Percentiles rank a stretch among this genome's conserved stretches.
These are phyloP conservation scores for Lasiosphaeris hirsuta DNA, from an alignment of 495 filamentous ascomycete species.

Conservation along the genomic window DNA sequence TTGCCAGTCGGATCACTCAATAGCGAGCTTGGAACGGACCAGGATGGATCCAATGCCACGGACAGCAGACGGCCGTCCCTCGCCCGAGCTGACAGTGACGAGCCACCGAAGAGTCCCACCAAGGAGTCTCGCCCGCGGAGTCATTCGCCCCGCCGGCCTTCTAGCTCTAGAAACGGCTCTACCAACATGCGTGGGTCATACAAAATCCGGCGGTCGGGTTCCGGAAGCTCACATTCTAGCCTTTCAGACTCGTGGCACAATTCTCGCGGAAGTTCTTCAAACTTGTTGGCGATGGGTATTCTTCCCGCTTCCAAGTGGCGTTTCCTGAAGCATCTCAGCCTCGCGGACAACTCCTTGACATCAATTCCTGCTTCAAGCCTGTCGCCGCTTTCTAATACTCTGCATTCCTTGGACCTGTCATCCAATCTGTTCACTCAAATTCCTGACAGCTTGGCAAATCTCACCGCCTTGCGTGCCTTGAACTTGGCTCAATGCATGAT, in stretches of 20 bases:
- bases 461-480: constrained; percentile 79
- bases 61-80: constrained; percentile 41
- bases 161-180: constrained; percentile 67
- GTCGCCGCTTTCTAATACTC: constrained; percentile 74
- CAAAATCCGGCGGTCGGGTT: constrained; percentile 79
- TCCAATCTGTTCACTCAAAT: constrained; percentile 87
- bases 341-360: constrained; percentile 87
- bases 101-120: constrained; percentile 32
- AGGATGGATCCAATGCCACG: constrained; percentile 25
- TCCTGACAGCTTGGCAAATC: constrained; percentile 77
- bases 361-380: constrained; percentile 70
- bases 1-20: constrained; percentile 43
- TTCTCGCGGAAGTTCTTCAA: constrained; percentile 64
- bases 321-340: constrained; percentile 83
- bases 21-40: constrained; percentile 41
- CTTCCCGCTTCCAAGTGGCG: constrained; percentile 88
- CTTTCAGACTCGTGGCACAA: constrained; percentile 66
- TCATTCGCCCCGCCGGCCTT: constrained; percentile 72
- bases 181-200: constrained; percentile 58
- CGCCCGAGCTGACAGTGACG: constrained; percentile 38
- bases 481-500: constrained; percentile 98
- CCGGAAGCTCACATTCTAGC: constrained; percentile 89
- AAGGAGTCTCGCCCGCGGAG: constrained; percentile 59
- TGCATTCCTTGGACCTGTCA: constrained; percentile 89
- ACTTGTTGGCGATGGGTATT: constrained; percentile 59